Evolutionary conservation across 2,329 filamentous ascomycete species (phyloP).

Genomic region (Neocucurbitaria cava): DNA sequence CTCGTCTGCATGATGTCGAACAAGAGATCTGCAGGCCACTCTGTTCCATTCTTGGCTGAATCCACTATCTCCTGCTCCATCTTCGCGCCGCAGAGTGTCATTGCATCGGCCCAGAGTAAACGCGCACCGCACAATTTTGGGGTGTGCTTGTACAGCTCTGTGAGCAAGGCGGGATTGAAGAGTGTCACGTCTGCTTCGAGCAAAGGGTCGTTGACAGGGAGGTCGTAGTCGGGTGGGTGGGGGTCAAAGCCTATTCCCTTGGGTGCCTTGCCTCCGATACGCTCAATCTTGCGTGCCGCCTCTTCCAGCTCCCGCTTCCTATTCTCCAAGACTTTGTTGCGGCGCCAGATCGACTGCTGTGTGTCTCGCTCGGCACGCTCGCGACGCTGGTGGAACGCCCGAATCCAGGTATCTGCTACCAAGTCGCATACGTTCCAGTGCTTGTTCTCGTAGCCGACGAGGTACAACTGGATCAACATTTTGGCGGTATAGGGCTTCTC

Average conservation of each 20-base stretch:
- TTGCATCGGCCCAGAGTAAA: slow-evolving; percentile 41
- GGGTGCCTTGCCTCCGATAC: background rate
- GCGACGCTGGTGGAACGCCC: slow-evolving; percentile 33
- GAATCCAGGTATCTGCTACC: slow-evolving; percentile 44
- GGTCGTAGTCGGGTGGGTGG: slow-evolving; percentile 10
- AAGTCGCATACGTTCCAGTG: slow-evolving; percentile 37
- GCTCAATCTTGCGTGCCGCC: background rate
- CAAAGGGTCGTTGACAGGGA: slow-evolving; percentile 16
- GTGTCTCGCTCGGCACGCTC: background rate
- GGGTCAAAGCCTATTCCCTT: slow-evolving; percentile 6
- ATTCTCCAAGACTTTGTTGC: slow-evolving; percentile 15
- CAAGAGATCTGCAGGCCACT: slow-evolving; percentile 24
- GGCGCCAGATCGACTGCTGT: slow-evolving; percentile 17
- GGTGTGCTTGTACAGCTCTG: slow-evolving; percentile 32
- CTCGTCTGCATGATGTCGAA: slow-evolving; percentile 35
- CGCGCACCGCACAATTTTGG: slow-evolving; percentile 27
- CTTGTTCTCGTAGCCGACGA: slow-evolving; percentile 22
- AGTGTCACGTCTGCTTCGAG: slow-evolving; percentile 17
- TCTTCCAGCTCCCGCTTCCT: slow-evolving; percentile 1
- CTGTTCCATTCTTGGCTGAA: background rate
- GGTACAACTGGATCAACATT: slow-evolving; percentile 34
- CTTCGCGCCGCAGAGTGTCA: slow-evolving; percentile 32
- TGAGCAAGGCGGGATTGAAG: slow-evolving; percentile 19
- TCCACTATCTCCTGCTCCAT: slow-evolving; percentile 10
- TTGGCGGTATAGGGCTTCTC: slow-evolving; percentile 22